Conservation (phyloP, 169 alveolate species). For the Cryptosporidium tyzzeri region DNA sequence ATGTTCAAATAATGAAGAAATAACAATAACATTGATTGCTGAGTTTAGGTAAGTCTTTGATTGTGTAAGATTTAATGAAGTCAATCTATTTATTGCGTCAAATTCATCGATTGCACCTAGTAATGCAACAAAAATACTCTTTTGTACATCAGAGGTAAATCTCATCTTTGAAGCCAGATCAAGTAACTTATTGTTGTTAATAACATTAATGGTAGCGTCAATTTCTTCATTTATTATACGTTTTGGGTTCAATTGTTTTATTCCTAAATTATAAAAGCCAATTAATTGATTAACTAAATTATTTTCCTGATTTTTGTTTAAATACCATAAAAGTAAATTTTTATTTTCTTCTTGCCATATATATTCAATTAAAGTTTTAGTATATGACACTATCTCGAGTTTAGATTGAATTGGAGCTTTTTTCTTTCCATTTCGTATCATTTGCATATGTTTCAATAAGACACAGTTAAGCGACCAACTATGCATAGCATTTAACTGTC, state of each 20-base stretch:
- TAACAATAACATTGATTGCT: slow-evolving; percentile 23
- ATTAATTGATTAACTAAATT: neutral
- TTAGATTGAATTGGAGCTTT: neutral
- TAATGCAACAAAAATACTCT: slow-evolving; percentile 63
- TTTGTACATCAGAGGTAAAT: slow-evolving; percentile 62
- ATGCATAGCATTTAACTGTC: slow-evolving; percentile 39
- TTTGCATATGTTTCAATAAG: neutral
- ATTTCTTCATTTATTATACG: neutral
- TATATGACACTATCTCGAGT: slow-evolving; percentile 41
- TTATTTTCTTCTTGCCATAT: slow-evolving; percentile 10
- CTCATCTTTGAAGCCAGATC: slow-evolving; percentile 56
- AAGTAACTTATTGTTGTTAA: neutral
- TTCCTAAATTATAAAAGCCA: slow-evolving; percentile 2
- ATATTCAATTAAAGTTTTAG: slow-evolving; percentile 39
- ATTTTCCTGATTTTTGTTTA: neutral
- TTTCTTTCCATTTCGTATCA: neutral
- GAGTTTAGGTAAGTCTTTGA: slow-evolving; percentile 38
- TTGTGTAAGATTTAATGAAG: slow-evolving; percentile 22
- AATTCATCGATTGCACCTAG: slow-evolving; percentile 38
- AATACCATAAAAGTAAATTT: neutral
- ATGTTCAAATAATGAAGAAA: slow-evolving; percentile 41
- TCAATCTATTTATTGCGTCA: slow-evolving; percentile 52
- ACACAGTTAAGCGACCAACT: slow-evolving; percentile 26
- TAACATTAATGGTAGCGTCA: neutral
- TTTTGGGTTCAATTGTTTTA: neutral